Base-by-base conservation (phyloP, 345 rosid genomes). In the Cochlearia excelsa region DNA sequence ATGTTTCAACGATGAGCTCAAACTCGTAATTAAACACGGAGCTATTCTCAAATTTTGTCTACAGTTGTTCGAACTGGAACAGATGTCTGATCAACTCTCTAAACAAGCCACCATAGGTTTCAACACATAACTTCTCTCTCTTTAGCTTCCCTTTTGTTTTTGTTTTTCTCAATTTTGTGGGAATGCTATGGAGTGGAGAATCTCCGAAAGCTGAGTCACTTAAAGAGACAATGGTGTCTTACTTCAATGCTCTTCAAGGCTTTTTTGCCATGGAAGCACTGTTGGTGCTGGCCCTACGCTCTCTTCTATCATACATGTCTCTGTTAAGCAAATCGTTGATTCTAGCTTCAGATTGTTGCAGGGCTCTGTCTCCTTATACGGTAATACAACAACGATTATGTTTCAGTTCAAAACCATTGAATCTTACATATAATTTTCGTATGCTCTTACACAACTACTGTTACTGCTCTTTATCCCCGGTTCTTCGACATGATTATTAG, bases 201-300 rank as follows among this genome's bases (percentile, higher is more conserved):
- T 46, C 63, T 56, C 94, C 91, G 26, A 77, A 82, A 68, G 82
- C 84, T 63, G 82, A 82, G 78, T 77, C 73, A 64, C 40, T 92
- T 33, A 82, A 82, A 60, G 95, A 84, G 79, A 82, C 80, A 44
- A 83, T 92, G 82, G 70, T 53, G 41, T 62, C 84, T 1, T 88
- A 77, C 78, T 82, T 84, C 71, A 88, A 92, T 48, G 66, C 78
- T 23, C 73, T 88, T 53, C 97, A 92, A 74, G 99, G 95, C 52
- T 80, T 92, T 62, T 75, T 65, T 86, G 85, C 55, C 87, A 82
- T 74, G 95, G 89, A 61, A 92, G 86, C 68, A 80, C 67, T 11
- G 82, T 86, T 65, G 89, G 91, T 31, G 85, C 97, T 29, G 97
- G 99, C 3, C 80, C 88, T 27, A 88, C 99, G n/a, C 94, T 92